Conservation (phyloP, 805 yeast species). For the Saccharomycopsis capsularis region DNA sequence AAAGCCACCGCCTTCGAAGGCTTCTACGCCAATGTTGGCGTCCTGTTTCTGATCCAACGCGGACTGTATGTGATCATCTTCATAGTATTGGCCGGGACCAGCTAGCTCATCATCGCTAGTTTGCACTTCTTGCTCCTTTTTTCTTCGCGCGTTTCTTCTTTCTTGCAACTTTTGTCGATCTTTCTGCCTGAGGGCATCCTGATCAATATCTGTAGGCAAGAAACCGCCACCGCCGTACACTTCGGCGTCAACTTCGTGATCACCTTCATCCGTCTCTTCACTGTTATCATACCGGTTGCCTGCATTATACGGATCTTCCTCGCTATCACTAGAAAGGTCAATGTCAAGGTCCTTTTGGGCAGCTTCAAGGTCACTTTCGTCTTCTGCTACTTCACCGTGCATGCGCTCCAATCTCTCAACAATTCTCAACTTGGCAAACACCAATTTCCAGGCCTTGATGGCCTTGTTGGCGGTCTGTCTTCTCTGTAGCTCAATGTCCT, state of each 20-base stretch:
- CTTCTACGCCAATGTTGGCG: conserved; percentile 12
- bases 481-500: conserved; percentile 40
- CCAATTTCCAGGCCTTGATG: conserved; percentile 45
- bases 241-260: conserved; percentile 1
- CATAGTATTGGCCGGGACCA: conserved; percentile 14
- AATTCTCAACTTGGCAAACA: conserved; percentile 45
- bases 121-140: background rate
- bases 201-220: conserved; percentile 19
- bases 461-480: conserved; percentile 43
- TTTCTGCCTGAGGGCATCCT: conserved; percentile 7
- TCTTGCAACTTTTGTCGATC: conserved; percentile 2
- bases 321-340: conserved; percentile 8
- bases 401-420: conserved; percentile 37
- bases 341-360: too few species aligned
- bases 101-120: background rate
- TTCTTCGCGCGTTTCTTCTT: background rate
- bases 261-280: conserved; percentile 21
- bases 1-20: conserved; percentile 27
- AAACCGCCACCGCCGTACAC: conserved; percentile 20
- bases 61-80: conserved; percentile 4
- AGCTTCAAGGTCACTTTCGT: too few species aligned
- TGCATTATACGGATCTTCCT: conserved; percentile 23
- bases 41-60: conserved; percentile 4
- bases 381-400: conserved; percentile 39
- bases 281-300: too few species aligned